Conservation (phyloP, 371 early-diverging fungal species). For the Apophysomyces variabilis region DNA sequence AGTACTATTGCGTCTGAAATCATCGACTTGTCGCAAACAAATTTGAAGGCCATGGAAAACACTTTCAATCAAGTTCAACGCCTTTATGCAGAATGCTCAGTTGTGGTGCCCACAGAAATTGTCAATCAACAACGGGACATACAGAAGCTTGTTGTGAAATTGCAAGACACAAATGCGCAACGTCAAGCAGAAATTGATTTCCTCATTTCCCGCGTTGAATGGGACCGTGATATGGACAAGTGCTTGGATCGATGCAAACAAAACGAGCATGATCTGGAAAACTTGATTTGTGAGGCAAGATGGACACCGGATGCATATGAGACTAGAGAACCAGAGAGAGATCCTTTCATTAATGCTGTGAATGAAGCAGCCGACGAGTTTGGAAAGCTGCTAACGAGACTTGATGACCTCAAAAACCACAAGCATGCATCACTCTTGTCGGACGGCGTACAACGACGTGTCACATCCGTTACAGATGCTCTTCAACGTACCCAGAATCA, state of each 20-base stretch:
- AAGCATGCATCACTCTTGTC: neutral
- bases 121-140: constrained; percentile 14
- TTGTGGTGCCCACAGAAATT: constrained; percentile 9
- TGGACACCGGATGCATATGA: constrained; percentile 20
- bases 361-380: neutral
- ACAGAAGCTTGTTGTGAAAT: constrained; percentile 12
- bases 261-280: constrained; percentile 22
- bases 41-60: neutral
- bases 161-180: constrained; percentile 17
- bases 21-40: neutral
- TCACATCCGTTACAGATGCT: neutral
- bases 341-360: neutral
- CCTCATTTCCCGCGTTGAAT: constrained; percentile 20
- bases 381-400: neutral
- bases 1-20: neutral
- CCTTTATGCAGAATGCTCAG: neutral
- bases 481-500: constrained; percentile 15
- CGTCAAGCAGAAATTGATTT: constrained; percentile 21
- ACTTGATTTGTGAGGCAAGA: constrained; percentile 26
- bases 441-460: neutral
- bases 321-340: neutral
- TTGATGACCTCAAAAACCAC: neutral
- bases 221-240: constrained; percentile 24
- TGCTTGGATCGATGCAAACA: constrained; percentile 17
- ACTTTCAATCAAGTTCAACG: constrained; percentile 8